phyloP scores from a whole-genome alignment of 148 eudicot species.

The Rhododendron ovatum region DNA sequence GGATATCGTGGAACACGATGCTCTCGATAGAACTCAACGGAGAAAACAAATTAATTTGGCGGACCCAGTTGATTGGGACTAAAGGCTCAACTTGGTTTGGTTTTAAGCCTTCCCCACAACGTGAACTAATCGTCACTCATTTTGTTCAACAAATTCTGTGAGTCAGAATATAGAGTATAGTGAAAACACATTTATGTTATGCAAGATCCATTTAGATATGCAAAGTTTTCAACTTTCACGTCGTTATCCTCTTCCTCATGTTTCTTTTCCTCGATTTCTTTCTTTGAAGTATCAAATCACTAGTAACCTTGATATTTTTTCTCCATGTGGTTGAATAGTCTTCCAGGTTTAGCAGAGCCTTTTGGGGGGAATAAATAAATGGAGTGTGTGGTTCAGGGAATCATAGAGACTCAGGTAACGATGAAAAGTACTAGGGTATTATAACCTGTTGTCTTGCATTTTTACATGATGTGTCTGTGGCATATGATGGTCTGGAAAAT shows the following conservation, averaged over 20 bases:
- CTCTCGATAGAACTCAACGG: not conserved
- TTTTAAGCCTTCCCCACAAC: not conserved
- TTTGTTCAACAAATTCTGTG: not conserved
- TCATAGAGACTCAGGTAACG: conserved; percentile 79
- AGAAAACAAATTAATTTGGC: not conserved
- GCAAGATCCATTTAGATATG: not conserved
- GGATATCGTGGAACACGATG: not conserved
- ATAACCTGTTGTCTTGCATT: not conserved
- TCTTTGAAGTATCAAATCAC: not conserved
- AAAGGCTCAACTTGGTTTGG: not conserved
- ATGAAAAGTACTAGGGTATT: not conserved
- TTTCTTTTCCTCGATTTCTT: not conserved
- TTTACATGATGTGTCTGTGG: not conserved
- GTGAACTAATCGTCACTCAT: not conserved
- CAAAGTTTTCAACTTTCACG: not conserved
- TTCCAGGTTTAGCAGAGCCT: not conserved
- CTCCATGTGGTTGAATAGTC: not conserved
- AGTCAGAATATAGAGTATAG: not conserved
- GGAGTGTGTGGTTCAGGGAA: conserved; percentile 96
- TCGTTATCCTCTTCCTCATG: not conserved
- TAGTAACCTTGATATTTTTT: not conserved
- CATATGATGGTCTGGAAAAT: not conserved
- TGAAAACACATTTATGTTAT: not conserved
- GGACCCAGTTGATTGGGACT: not conserved
- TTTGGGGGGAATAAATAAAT: conserved; percentile 14